Base-by-base conservation (phyloP, 768 basidiomycete genomes). In the Lentinula raphanica region DNA sequence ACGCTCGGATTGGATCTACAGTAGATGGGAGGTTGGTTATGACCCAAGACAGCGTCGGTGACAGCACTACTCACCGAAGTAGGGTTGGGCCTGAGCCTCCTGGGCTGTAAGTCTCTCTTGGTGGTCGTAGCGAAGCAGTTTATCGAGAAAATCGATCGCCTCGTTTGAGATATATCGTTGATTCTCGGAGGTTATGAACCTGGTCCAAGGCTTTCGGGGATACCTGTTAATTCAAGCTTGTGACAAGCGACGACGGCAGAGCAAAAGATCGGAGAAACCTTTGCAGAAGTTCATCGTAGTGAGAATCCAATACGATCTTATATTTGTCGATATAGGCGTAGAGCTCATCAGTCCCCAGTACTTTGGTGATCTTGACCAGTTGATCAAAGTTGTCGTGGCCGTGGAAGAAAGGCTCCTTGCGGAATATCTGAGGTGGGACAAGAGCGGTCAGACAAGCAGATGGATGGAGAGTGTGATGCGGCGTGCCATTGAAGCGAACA, bases 301-400 rank as follows among this genome's bases (percentile, higher is more conserved):
- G 93, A n/a, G 92, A 82, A 69, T 97, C 94, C 48, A 98, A 84
- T 45, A 92, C 90, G 59, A 98, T 97, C 68, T 90, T 89, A 75
- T 98, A 98, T 75, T 92, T 93, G 72, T 94, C 92, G 60, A 93
- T 84, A 71, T 98, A 98, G 42, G 85, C 77, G 69, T 92, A 96
- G 35, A 98, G 74, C 66, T 96, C 96, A 63, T 98, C 96, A 4
- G 96, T 98, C 45, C 96, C 96, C 60, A 98, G 79, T 50, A 98
- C 94, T 76, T 98, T 98, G 56, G 94, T 88, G 63, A 98, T 98
- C 76, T 97, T 98, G 68, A 96, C 95, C 59, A 98, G 77, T 69
- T 98, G 96, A 74, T 98, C 96, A 67, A 96, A 96, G 73, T 98
- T 98, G 73, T 98, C 95, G 68, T 97, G 95, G 15, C 96, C 96